Percentiles rank a stretch among this genome's conserved stretches.
Conservation (phyloP, 169 alveolate genomes). For the Plasmodium berghei region DNA sequence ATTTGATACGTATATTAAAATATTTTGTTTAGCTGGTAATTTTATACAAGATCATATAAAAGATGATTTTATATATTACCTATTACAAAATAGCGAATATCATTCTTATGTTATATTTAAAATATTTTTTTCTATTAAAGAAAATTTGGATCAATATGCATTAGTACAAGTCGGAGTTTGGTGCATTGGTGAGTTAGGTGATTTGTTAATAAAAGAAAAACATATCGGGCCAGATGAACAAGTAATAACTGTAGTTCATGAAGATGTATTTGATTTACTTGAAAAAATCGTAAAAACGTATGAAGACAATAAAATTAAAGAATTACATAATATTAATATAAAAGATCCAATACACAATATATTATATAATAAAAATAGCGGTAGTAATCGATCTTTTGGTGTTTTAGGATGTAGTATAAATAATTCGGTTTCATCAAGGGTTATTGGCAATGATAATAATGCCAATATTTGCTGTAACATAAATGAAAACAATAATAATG, state of each 20-base stretch:
- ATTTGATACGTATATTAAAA: constrained; percentile 92
- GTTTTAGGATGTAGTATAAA: constrained; percentile 1
- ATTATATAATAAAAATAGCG: constrained; percentile 49
- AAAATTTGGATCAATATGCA: constrained; percentile 90
- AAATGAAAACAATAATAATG: constrained; percentile 43
- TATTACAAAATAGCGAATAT: constrained; percentile 84
- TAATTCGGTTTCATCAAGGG: background rate
- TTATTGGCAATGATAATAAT: constrained; percentile 2
- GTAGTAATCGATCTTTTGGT: constrained; percentile 1
- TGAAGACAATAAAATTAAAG: constrained; percentile 50
- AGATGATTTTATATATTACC: constrained; percentile 85
- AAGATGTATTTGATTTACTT: constrained; percentile 67
- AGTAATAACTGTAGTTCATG: constrained; percentile 58
- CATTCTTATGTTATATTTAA: constrained; percentile 89
- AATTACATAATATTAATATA: constrained; percentile 62
- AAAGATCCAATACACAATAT: constrained; percentile 72
- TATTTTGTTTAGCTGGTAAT: constrained; percentile 93
- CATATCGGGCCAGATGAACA: constrained; percentile 77
- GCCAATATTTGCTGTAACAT: constrained; percentile 75
- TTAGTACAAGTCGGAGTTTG: constrained; percentile 91
- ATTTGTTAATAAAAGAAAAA: constrained; percentile 71
- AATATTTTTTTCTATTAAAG: constrained; percentile 86
- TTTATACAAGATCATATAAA: constrained; percentile 86
- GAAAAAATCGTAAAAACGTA: constrained; percentile 61
- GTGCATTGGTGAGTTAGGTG: constrained; percentile 93